Base-by-base conservation (phyloP, 140 eudicot genomes). In the Ambrosia hybrid region DNA sequence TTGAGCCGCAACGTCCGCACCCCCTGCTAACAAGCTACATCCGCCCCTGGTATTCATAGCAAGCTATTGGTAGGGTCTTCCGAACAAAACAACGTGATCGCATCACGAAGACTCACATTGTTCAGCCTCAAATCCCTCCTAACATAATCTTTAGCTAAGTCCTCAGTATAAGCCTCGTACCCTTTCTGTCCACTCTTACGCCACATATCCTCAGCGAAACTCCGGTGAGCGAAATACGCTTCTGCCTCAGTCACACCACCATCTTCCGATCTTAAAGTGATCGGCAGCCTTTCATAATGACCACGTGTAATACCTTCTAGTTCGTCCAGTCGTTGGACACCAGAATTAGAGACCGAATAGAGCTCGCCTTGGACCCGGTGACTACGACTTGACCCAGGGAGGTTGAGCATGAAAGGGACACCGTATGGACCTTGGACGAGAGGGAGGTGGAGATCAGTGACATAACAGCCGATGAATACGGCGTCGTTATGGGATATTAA, bases 151-250 rank as follows among this genome's bases (percentile, higher is more conserved):
- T 69, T 76, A 6, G 82, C 88, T 34, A 80, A 73, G 13, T 81
- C 85, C 62, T 81, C 69, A 59, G 73, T 74, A 14, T 73, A 92
- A n/a, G 62, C 80, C 4, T 71, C 80, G 51, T 75, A 68, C 17
- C 95, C 98, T 6, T 6, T 69, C 67, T 63, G 76, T 2, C 95
- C 95, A 39, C 64, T 62, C 83, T 75, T 87, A 83, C 71, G 73
- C 98, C 98, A 92, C 86, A 92, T 41, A 33, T 69, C 86, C 85
- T 79, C 86, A 61, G 95, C 92, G 33, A 85, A 92, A 46, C 82
- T 83, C 61, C 81, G 68, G 72, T 87, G 90, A 8, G 80, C 96
- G 56, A 67, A 92, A 78, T 92, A 92, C 46, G 92, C 98, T 82
- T 86, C 91, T n/a, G 82, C 86, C 68, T 26, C 67, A 34, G 57